These are phyloP conservation scores for Whalleya microplaca DNA, from an alignment of 2,329 filamentous ascomycete species.

Conservation along the genomic window DNA sequence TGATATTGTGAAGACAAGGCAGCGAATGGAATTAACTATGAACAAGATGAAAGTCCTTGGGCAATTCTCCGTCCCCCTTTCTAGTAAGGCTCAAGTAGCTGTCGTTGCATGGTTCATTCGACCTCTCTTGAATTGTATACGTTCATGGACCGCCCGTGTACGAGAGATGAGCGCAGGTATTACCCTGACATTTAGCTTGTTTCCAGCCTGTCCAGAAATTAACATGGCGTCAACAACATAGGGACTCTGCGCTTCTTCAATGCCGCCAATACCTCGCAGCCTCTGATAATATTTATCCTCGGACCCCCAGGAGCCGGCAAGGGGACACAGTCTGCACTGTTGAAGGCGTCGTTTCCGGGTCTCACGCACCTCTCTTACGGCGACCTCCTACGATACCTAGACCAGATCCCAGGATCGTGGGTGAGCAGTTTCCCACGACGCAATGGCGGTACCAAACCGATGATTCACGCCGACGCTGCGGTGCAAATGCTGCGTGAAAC, in stretches of 20 bases:
- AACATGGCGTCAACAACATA: not conserved
- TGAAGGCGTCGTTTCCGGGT: slow-evolving; percentile 11
- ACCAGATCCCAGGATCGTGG: slow-evolving; percentile 26
- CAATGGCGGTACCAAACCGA: slow-evolving; percentile 7
- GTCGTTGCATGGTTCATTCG: too few species aligned
- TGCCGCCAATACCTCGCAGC: not conserved
- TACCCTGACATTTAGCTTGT: too few species aligned
- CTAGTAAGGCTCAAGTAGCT: too few species aligned
- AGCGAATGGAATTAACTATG: too few species aligned
- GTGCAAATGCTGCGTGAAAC: slow-evolving; percentile 18
- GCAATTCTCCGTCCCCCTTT: too few species aligned
- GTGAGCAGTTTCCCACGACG: slow-evolving; percentile 26
- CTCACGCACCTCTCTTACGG: slow-evolving; percentile 32
- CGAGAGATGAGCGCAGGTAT: too few species aligned
- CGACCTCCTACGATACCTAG: slow-evolving; percentile 26
- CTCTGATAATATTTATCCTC: slow-evolving; percentile 27
- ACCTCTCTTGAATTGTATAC: too few species aligned
- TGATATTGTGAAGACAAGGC: too few species aligned
- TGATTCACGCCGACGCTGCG: slow-evolving; percentile 16
- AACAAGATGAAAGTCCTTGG: too few species aligned
- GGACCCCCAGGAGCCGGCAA: slow-evolving; percentile 31
- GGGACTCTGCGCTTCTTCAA: not conserved
- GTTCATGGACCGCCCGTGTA: too few species aligned
- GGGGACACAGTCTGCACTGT: slow-evolving; percentile 23
- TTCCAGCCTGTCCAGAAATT: too few species aligned